Conservation (phyloP, 345 rosid species). For the Gossypium turneri region DNA sequence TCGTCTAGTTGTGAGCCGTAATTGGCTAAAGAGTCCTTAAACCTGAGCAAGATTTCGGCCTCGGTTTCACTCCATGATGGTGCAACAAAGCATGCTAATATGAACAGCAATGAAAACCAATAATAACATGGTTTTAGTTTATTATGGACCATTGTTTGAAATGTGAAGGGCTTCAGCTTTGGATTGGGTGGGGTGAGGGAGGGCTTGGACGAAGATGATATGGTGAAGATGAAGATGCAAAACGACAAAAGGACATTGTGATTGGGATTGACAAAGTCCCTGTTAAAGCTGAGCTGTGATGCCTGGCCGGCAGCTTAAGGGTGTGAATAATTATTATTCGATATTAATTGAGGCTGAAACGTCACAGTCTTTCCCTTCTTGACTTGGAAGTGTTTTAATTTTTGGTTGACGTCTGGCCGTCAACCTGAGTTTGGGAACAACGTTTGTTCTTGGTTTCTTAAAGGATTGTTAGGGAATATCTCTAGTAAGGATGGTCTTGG, state of each 20-base stretch:
- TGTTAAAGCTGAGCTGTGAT: background rate
- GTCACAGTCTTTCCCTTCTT: background rate
- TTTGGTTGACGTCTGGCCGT: no score
- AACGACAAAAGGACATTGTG: background rate
- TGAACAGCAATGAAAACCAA: background rate
- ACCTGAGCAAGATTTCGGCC: conserved; percentile 41
- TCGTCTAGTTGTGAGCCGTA: conserved; percentile 12
- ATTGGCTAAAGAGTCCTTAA: conserved; percentile 49
- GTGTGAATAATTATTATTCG: background rate
- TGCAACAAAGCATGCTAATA: background rate
- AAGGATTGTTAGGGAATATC: no score
- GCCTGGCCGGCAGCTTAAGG: background rate
- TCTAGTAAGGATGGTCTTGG: no score
- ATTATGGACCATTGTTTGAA: background rate
- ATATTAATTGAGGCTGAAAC: background rate
- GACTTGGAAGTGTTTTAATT: background rate
- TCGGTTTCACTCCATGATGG: conserved; percentile 23
- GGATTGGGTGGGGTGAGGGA: background rate
- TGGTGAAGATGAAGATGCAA: no score
- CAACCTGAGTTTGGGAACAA: no score
- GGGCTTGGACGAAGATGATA: background rate
- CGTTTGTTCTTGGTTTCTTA: no score
- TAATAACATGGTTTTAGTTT: background rate
- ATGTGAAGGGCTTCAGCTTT: background rate
- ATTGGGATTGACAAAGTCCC: no score